Evolutionary conservation across 225 moss, liverwort and hornwort species (phyloP).

Genomic region (Bryum argenteum): DNA sequence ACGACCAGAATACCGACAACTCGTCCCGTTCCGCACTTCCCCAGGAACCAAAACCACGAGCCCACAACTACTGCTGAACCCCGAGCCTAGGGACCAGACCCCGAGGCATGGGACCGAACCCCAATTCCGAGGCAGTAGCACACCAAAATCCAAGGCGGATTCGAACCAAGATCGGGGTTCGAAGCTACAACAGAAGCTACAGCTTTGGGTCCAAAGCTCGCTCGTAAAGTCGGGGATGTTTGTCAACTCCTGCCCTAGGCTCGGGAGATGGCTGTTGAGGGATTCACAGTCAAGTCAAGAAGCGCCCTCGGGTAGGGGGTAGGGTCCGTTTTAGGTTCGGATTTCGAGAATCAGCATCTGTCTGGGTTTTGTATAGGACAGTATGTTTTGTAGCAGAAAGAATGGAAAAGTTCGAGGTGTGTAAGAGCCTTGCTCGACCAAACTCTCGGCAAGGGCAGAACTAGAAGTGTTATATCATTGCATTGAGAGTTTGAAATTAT

Average conservation of each 20-base stretch:
- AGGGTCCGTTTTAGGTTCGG: background rate
- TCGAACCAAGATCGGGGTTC: background rate
- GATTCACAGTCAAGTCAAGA: background rate
- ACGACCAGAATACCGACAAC: conserved; percentile 39
- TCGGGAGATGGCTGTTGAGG: background rate
- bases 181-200: fast-evolving
- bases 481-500: no score
- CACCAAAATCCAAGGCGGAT: background rate
- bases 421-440: no score
- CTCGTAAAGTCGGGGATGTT: background rate
- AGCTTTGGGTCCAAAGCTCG: background rate
- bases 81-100: background rate
- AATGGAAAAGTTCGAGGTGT: no score
- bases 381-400: background rate
- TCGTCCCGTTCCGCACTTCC: background rate
- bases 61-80: background rate
- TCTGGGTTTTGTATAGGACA: background rate
- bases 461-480: no score
- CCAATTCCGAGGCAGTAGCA: background rate
- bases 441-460: no score
- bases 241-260: conserved; percentile 22
- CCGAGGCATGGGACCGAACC: no score
- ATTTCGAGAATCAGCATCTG: background rate
- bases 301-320: background rate
- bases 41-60: conserved; percentile 6